Base-by-base conservation (phyloP, 768 basidiomycete species). In the Neoboletus magnificus region DNA sequence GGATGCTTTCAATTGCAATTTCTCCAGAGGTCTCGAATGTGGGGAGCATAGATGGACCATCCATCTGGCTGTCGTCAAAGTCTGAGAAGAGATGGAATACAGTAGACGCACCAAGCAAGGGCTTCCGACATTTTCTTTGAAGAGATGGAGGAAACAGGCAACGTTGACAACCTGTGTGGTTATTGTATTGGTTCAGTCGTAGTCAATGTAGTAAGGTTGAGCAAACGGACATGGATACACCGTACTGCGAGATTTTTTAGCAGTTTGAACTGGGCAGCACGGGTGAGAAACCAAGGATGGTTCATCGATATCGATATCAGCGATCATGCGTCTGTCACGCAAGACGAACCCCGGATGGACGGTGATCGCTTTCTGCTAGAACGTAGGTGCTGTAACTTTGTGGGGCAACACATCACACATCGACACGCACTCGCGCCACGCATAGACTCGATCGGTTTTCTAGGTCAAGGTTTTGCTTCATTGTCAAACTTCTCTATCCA, bases 1-100 rank as follows among this genome's bases (percentile, higher is more conserved):
- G 52, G 46, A 81, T 77, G 60, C 84, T 79, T 69, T 91, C 89
- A 20, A 91, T 62, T 27, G 84, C 80, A 7, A 81, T 43, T 68
- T 91, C 89, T 7, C 84, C 86, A 1, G 68, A 67, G 29, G 69
- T 68, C 48, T 77, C 80, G 47, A 92, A 76, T 1, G 89, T 92
- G 7, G 90, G 90, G 27, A 91, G 76, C 90, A 92, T 92, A 41
- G 91, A 92, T 9, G 85, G 84, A 8, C 90, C 90, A 46, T 71
- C 52, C 71, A 84, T 85, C 90, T 91, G 58, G 33, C 27, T 15
- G 27, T 49, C 6, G 22, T 43, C 32, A 58, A 27, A 13, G 56
- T 49, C 23, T 16, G 30, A 49, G 25, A 54, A 33, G 56, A 32
- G 13, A 16, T 4, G 48, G 15, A 40, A 43, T 39, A 16, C 25